Percentiles rank a stretch among this genome's conserved stretches.
Conservation (phyloP, 1,139 yeast species). For the Geotrichum citri-aurantii region DNA sequence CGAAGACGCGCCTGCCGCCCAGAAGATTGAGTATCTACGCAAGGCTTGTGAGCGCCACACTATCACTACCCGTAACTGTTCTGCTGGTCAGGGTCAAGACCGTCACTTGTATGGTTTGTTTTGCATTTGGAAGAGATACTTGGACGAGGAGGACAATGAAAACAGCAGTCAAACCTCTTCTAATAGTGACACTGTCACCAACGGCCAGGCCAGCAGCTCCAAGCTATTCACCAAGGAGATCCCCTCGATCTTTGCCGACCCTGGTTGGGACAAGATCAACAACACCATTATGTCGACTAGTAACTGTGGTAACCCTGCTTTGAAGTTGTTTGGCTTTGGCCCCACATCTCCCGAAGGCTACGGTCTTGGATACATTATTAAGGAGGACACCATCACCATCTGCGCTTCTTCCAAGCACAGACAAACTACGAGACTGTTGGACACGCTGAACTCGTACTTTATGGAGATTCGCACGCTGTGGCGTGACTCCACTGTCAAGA, state of each 20-base stretch:
- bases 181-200: conserved; percentile 17
- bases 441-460: conserved; percentile 63
- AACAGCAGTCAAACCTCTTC: conserved; percentile 25
- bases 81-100: conserved; percentile 81
- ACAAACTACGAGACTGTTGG: conserved; percentile 77
- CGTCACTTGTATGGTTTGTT: conserved; percentile 83
- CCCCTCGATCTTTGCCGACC: conserved; percentile 68
- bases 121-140: conserved; percentile 80
- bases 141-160: conserved; percentile 40
- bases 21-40: conserved; percentile 55
- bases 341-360: conserved; percentile 88
- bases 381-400: conserved; percentile 75
- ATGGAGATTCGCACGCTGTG: conserved; percentile 56
- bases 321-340: conserved; percentile 85
- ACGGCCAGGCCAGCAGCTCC: conserved; percentile 10
- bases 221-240: conserved; percentile 29
- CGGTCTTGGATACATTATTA: conserved; percentile 86
- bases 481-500: conserved; percentile 15
- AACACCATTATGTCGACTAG: conserved; percentile 60
- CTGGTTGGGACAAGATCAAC: conserved; percentile 68
- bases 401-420: conserved; percentile 89
- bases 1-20: conserved; percentile 57
- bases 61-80: conserved; percentile 58
- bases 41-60: conserved; percentile 70
- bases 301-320: conserved; percentile 79